phyloP scores from a whole-genome alignment of 768 basidiomycete genomes.

The Tylopilus balloui region DNA sequence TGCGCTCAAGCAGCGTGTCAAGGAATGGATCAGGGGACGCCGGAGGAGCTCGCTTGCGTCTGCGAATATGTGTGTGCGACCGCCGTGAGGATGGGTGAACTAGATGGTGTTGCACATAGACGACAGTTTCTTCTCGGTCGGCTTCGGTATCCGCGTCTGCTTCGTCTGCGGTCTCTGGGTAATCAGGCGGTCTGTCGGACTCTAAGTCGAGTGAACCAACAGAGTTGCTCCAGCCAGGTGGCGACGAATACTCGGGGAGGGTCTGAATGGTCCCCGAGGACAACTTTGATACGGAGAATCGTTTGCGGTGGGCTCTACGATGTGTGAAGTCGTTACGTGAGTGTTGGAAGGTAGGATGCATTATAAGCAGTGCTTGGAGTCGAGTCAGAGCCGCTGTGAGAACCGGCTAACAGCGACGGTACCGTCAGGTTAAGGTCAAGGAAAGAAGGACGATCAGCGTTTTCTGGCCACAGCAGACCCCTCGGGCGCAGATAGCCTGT shows the following conservation, averaged over 20 bases:
- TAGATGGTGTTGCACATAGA: conserved; percentile 26
- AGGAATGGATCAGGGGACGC: conserved; percentile 50
- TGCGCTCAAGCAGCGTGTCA: conserved; percentile 75
- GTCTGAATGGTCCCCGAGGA: conserved; percentile 65
- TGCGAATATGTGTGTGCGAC: conserved; percentile 16
- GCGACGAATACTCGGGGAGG: conserved; percentile 59
- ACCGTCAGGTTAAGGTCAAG: conserved; percentile 7
- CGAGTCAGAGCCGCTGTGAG: conserved; percentile 15
- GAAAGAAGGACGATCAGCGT: conserved; percentile 1
- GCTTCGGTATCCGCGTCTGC: conserved; percentile 65
- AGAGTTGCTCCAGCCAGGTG: conserved; percentile 23
- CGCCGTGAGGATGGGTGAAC: conserved; percentile 35
- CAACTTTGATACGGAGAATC: conserved; percentile 49
- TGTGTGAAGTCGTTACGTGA: conserved; percentile 13
- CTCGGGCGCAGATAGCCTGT: background rate
- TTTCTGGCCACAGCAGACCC: background rate
- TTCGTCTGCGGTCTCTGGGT: conserved; percentile 73
- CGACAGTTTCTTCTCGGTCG: conserved; percentile 20
- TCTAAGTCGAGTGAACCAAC: conserved; percentile 25
- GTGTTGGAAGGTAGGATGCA: conserved; percentile 17
- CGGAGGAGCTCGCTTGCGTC: conserved; percentile 27
- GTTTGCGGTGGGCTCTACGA: conserved; percentile 49
- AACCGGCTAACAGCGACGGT: conserved; percentile 4
- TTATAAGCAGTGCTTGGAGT: conserved; percentile 2
- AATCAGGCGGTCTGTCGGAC: conserved; percentile 68